Evolutionary conservation across 495 filamentous ascomycete species (phyloP).

Genomic region (Tuber magnatum): DNA sequence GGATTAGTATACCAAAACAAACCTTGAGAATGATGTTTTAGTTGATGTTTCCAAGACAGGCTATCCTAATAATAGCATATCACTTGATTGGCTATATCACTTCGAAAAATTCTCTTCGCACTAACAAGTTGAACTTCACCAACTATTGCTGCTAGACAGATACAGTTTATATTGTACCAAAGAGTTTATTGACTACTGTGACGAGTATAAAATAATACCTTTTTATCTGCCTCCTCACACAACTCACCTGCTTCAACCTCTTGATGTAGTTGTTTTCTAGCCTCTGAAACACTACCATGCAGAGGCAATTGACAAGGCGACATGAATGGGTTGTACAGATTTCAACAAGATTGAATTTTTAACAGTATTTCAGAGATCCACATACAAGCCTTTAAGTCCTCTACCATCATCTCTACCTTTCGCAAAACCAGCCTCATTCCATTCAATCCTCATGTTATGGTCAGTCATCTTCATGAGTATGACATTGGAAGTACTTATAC

Average conservation of each 20-base stretch:
- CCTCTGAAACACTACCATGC: neutral
- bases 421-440: neutral
- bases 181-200: slow-evolving; percentile 12
- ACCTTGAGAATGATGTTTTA: too few relatives aligned
- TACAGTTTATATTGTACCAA: slow-evolving; percentile 9
- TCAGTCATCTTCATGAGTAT: neutral
- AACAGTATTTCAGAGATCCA: too few relatives aligned
- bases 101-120: too few relatives aligned
- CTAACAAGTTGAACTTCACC: neutral
- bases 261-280: neutral
- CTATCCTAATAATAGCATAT: too few relatives aligned
- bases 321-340: too few relatives aligned
- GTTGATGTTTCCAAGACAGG: too few relatives aligned
- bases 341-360: too few relatives aligned
- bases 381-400: neutral
- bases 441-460: too few relatives aligned
- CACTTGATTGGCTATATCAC: too few relatives aligned
- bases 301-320: too few relatives aligned
- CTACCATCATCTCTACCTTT: neutral
- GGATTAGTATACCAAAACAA: too few relatives aligned
- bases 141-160: slow-evolving; percentile 6
- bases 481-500: too few relatives aligned
- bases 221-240: slow-evolving; percentile 8
- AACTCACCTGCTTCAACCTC: slow-evolving; percentile 2
- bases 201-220: slow-evolving; percentile 5